Base-by-base conservation (phyloP, 352 stramenopile species). In the Globisporangium barbulae region DNA sequence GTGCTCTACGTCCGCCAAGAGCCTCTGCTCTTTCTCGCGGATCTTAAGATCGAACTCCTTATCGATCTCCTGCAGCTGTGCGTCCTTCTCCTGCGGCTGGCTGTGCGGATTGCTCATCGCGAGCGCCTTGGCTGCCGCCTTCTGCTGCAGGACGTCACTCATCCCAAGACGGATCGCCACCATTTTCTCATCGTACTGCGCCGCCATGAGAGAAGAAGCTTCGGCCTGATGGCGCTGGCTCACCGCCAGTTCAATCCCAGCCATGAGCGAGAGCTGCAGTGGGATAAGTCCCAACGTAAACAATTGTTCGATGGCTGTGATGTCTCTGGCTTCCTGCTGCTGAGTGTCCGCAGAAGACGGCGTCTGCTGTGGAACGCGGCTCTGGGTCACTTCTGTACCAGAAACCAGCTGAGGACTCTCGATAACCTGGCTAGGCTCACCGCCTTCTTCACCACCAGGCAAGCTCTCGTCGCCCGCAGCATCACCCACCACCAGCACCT, bases 221-320 rank as follows among this genome's bases (percentile, higher is more conserved):
- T 93, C 82, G 2, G 69, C 57, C 35, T 88, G 73, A n/a, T 93
- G 82, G 7, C 82, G 73, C 49, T 70, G 61, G 21, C 67, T 76
- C 45, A 90, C 71, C 5, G 89, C 73, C 28, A 88, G 54, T 55
- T 91, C 79, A 17, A 93, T 70, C 0, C 71, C 82, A 28, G 64
- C 70, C 30, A 91, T 61, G 9, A 91, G 61, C 19, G 81, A 74
- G 35, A 91, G 50, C 33, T 88, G 83, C 1, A 60, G 49, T 8
- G 84, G 79, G 4, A 91, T 57, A 25, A 91, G 60, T 0, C 67
- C 69, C 47, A 76, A 71, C 17, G 68, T 68, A 44, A 93, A 79
- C 8, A 93, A 65, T 33, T 87, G 74, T 44, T 88, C 77, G n/a
- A 91, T 69, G 12, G 80, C 78, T 19, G 61, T 60, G 2, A 86